Base-by-base conservation (phyloP, 305 asterid genomes). In the Lippia alba region DNA sequence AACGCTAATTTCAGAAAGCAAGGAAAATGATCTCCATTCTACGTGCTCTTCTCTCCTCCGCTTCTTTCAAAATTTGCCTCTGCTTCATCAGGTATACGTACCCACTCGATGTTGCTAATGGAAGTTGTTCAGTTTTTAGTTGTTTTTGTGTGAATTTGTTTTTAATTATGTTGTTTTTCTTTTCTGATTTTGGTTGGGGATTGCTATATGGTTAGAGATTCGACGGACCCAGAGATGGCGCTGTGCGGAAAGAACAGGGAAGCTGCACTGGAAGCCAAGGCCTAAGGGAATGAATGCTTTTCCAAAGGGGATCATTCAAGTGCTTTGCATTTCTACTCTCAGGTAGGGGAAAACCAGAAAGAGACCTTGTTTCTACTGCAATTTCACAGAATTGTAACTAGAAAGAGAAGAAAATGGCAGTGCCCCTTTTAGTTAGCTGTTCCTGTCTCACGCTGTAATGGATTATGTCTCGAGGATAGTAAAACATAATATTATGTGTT, bases 281-380 rank as follows among this genome's bases (percentile, higher is more conserved):
- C 81, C 46, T 82, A 82, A 74, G 99, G 97, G 64, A 91, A 94
- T 68, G 76, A 81, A 50, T 83, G 89, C 85, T 89, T 89, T 67
- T 82, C 90, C 79, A 81, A 76, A 53, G 87, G 91, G 72, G 96
- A 91, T 70, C 87, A 86, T 78, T 64, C 82, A 51, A 78, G 61
- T 51, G 93, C 97, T 33, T 60, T 86, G 82, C 81, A 67, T 66
- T 89, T 83, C 79, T 94, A 94, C 81, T 83, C 96, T 44, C 86
- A 88, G 96, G 97, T 87, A 45, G 44, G 30, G 30, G 3, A 24
- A 68, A 20, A 10, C 4, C 17, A 1, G 8, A 60, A 14, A 17
- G 1, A 7, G 36, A 0, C 30, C 48, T 74, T n/a, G n/a, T n/a
- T n/a, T n/a, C n/a, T n/a, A n/a, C n/a, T n/a, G n/a, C n/a, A n/a